Base-by-base conservation (phyloP, 805 yeast genomes). In the Starmerella apis region DNA sequence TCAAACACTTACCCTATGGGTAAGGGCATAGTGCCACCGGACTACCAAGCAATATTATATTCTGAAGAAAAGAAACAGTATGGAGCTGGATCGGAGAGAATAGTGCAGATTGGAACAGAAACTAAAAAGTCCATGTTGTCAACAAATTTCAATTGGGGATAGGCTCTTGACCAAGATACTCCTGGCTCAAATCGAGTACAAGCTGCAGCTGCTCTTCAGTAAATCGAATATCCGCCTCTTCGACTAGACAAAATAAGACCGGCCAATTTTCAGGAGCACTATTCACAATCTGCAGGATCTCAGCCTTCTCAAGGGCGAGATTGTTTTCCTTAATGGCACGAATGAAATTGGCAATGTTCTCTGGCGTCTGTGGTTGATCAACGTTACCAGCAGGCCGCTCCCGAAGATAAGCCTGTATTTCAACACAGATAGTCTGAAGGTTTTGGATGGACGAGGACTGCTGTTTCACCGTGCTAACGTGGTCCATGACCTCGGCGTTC, bases 191-290 rank as follows among this genome's bases (percentile, higher is more conserved):
- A 4, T 68, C 75, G 27, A 90, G 55, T 2, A 90, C 74, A 3
- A 70, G 68, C 42, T 78, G 75, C 44, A 84, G 72, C 52, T 80
- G 73, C 1, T 77, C 82, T 52, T 83, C 85, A n/a, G 69, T 67
- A 59, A 87, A 82, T 58, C 98, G 72, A 54, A 78, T 79, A 58
- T 90, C 98, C 65, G 95, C 90, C 62, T 92, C 97, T 62, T 90
- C 98, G 1, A 90, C 79, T 25, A 90, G 68, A 0, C 92, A 74
- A 63, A 79, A 86, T 46, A 90, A 70, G 32, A 78, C 81, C 11
- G 88, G 96, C 71, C 86, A 68, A 4, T 86, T 77, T 42, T 81
- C 71, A 1, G 98, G 98, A 25, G 86, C 72, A 7, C 80, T 71
- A 63, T 90, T 88, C 49, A 88, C 74, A 35, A 90, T 77, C 66